Base-by-base conservation (phyloP, 306 rosid genomes). In the Oemleria cerasiformis region DNA sequence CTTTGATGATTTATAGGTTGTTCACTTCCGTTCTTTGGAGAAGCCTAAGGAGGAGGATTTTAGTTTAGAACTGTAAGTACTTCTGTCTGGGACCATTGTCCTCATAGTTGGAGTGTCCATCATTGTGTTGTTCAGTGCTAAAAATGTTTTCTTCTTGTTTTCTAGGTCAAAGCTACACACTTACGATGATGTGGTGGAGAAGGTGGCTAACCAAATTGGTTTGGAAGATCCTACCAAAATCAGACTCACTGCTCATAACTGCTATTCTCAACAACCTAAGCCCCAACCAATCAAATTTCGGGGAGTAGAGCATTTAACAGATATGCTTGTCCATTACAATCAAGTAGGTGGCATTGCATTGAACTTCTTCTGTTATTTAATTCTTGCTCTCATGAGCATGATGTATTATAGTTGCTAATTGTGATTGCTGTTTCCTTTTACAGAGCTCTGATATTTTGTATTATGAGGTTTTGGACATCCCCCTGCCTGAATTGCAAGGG, bases 21-120 rank as follows among this genome's bases (percentile, higher is more conserved):
- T 93, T 73, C 98, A 77, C 79, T 93, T 91, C 72, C 91, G 98
- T 55, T 82, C 76, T 67, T 80, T 93, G 82, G 96, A 91, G 84
- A 91, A 81, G 76, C 97, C 98, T 11, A 93, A 93, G 65, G 98
- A 93, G 76, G 97, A 93, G 51, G 94, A 88, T 60, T 93, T 93
- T 73, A 82, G 81, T 77, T 82, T 91, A 49, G 96, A 93, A 71
- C 79, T 93, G 98, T 93, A 70, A 86, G 96, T 82, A 67, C 58
- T 68, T 79, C 57, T 55, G 16, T 36, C 21, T 70, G 30, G 48
- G 25, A 54, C 57, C n/a, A 48, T 65, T 75, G 30, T 42, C 21
- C 25, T 19, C 25, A 44, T 73, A 58, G 38, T 15, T 6, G 30
- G 60, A n/a, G 36, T 19, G 43, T 38, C 58, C 57, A 66, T 62